phyloP scores from a whole-genome alignment of 108 stramenopile genomes.

The Asterionellopsis glacialis region DNA sequence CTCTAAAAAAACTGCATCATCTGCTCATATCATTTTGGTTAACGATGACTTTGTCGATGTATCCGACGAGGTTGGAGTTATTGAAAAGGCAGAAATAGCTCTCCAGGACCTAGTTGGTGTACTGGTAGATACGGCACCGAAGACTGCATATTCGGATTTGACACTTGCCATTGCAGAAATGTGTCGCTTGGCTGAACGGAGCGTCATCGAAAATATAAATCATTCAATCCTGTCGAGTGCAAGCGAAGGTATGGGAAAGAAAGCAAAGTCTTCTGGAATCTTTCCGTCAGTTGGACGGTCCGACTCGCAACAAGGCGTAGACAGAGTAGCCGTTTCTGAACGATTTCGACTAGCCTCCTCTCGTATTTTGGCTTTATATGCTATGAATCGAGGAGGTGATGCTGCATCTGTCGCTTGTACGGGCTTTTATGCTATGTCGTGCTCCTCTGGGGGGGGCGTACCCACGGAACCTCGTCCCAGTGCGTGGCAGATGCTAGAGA shows the following conservation, averaged over 20 bases:
- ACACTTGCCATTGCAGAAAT: slow-evolving; percentile 71
- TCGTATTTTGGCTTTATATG: slow-evolving; percentile 55
- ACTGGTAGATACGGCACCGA: slow-evolving; percentile 29
- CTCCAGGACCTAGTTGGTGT: slow-evolving; percentile 19
- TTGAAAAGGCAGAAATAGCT: neutral
- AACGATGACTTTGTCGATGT: slow-evolving; percentile 9
- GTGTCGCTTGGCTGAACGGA: slow-evolving; percentile 70
- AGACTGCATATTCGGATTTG: slow-evolving; percentile 33
- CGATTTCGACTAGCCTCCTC: slow-evolving; percentile 75
- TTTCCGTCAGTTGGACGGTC: slow-evolving; percentile 11
- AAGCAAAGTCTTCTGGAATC: slow-evolving; percentile 10
- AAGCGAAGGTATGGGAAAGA: slow-evolving; percentile 3
- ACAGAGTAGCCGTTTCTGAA: slow-evolving; percentile 42
- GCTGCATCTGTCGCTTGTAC: slow-evolving; percentile 40
- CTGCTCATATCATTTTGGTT: neutral
- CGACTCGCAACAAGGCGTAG: slow-evolving; percentile 26
- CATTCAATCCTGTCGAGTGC: slow-evolving; percentile 52
- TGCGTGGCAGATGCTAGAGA: slow-evolving; percentile 42
- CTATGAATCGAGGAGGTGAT: slow-evolving; percentile 51
- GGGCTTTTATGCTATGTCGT: slow-evolving; percentile 20
- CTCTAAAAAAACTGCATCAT: neutral
- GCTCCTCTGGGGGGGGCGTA: slow-evolving; percentile 35
- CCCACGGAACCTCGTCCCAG: slow-evolving; percentile 44
- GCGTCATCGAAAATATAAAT: slow-evolving; percentile 57
- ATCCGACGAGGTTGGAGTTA: slow-evolving; percentile 1